Percentiles rank a stretch among this genome's conserved stretches.
Conservation (phyloP, 306 rosid genomes). For the Purshia tridentata region DNA sequence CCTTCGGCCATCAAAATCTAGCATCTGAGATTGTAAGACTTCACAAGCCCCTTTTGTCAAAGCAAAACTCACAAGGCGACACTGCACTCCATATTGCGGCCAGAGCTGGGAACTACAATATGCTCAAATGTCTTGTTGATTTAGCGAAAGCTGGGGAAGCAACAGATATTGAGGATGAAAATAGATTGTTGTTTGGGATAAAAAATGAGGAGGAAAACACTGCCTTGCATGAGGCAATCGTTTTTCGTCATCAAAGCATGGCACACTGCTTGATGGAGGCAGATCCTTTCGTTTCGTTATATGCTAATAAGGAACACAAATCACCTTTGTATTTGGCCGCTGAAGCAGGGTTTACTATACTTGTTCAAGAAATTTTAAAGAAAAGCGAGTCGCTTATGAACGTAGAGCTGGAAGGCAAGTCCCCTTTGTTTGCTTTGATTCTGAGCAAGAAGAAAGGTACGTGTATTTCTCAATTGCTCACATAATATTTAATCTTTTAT, state of each 20-base stretch:
- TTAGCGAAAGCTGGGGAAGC: too few species aligned
- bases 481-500: too few species aligned
- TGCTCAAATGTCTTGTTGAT: too few species aligned
- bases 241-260: background rate
- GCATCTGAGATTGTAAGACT: background rate
- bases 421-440: background rate
- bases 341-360: background rate
- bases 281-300: background rate
- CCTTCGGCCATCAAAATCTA: background rate
- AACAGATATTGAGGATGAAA: background rate
- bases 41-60: slow-evolving; percentile 3
- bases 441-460: background rate
- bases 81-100: slow-evolving; percentile 33
- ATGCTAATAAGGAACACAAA: background rate
- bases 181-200: background rate
- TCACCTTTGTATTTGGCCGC: slow-evolving; percentile 34
- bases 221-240: slow-evolving; percentile 32
- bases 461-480: too few species aligned
- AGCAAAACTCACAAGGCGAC: slow-evolving; percentile 11
- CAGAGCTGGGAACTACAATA: background rate
- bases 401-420: background rate
- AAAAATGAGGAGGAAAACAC: slow-evolving; percentile 22
- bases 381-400: background rate
- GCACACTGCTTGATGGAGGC: slow-evolving; percentile 7
- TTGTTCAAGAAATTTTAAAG: too few species aligned